Percentiles rank a stretch among this genome's conserved stretches.
Conservation (phyloP, 2,329 filamentous ascomycete species). For the Clonostachys chloroleuca region DNA sequence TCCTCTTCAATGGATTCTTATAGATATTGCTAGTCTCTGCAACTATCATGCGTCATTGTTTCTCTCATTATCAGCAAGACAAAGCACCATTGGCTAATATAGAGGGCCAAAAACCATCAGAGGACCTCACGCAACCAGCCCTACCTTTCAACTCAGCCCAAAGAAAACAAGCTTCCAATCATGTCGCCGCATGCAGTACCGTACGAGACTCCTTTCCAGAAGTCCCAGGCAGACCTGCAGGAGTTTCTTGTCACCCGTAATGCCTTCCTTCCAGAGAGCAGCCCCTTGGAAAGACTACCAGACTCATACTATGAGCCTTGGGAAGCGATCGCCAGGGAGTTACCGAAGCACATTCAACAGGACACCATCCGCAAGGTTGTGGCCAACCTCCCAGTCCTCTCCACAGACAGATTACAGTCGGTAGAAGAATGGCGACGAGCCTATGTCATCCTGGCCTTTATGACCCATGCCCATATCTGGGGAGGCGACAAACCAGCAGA, state of each 20-base stretch:
- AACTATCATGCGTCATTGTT: too few species aligned
- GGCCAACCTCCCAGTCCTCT: slow-evolving; percentile 63
- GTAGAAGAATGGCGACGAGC: slow-evolving; percentile 77
- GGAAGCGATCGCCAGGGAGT: slow-evolving; percentile 65
- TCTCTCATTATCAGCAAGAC: too few species aligned
- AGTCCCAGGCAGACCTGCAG: slow-evolving; percentile 17
- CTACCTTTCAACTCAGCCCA: too few species aligned
- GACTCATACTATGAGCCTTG: slow-evolving; percentile 74
- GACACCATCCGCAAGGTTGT: slow-evolving; percentile 60
- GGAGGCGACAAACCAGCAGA: slow-evolving; percentile 71
- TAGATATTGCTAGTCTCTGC: too few species aligned
- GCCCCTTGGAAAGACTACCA: slow-evolving; percentile 61
- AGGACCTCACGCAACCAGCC: too few species aligned
- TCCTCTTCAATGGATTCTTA: too few species aligned
- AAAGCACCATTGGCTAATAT: too few species aligned
- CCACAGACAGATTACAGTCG: slow-evolving; percentile 55
- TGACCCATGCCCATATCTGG: slow-evolving; percentile 88
- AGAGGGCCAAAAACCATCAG: too few species aligned
- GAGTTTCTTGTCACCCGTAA: slow-evolving; percentile 42
- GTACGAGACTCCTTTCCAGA: slow-evolving; percentile 6
- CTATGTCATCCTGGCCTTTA: slow-evolving; percentile 73
- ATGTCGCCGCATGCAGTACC: slow-evolving; percentile 39
- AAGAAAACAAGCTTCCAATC: neutral
- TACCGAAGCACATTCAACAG: slow-evolving; percentile 63
- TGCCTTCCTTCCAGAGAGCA: slow-evolving; percentile 72